Conservation (phyloP, 805 yeast species). For the Spathaspora hagerdaliae region DNA sequence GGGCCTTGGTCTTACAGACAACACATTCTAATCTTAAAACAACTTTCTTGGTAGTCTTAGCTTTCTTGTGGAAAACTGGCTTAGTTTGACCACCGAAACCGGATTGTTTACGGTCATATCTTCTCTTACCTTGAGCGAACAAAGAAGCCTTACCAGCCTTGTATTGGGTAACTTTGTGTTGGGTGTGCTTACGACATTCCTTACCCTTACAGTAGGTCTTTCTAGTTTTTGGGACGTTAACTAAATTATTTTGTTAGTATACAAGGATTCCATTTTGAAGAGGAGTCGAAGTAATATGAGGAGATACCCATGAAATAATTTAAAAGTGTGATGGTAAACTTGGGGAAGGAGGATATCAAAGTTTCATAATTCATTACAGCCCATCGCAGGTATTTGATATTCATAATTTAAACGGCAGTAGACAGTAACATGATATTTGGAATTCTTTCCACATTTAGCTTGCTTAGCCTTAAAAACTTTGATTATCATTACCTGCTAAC, state of each 20-base stretch:
- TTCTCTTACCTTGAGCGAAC: conserved; percentile 99
- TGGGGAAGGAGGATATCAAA: too few species aligned
- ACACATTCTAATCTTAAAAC: conserved; percentile 99
- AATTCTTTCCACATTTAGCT: too few species aligned
- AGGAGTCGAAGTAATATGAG: too few species aligned
- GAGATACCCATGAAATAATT: too few species aligned
- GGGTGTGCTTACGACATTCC: conserved; percentile 99
- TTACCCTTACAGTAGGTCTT: conserved; percentile 99
- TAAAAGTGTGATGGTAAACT: too few species aligned
- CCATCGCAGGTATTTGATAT: too few species aligned
- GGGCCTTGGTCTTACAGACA: conserved; percentile 97
- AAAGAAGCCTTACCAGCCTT: conserved; percentile 99
- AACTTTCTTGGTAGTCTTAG: conserved; percentile 99
- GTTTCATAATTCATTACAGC: too few species aligned
- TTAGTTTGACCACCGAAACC: conserved; percentile 99
- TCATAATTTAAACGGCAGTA: too few species aligned
- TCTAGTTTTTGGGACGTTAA: conserved; percentile 99
- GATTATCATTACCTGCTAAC: too few species aligned
- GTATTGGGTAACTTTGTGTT: conserved; percentile 99
- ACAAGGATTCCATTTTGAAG: too few species aligned
- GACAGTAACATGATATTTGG: too few species aligned
- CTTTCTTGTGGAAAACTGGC: conserved; percentile 99
- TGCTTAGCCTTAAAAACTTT: too few species aligned
- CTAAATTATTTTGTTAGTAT: conserved; percentile 37
- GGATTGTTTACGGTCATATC: conserved; percentile 99